phyloP scores from a whole-genome alignment of 2,329 filamentous ascomycete species.

The Fusarium newnesense region DNA sequence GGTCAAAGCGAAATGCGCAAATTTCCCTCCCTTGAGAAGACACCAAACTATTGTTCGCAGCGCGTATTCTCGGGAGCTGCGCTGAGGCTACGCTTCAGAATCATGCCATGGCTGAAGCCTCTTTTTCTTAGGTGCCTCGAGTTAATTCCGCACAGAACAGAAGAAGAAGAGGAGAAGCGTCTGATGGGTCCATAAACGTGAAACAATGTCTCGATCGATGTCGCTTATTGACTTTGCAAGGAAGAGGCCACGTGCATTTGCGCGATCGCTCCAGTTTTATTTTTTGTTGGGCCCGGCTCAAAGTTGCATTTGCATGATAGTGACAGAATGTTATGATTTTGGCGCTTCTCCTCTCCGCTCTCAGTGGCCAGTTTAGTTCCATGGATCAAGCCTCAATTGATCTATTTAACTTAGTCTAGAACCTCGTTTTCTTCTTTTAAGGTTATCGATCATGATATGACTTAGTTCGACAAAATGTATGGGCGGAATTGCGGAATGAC shows the following conservation, averaged over 20 bases:
- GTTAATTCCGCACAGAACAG: background rate
- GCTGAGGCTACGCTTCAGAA: background rate
- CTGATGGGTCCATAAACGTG: background rate
- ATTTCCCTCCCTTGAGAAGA: background rate
- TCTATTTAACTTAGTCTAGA: background rate
- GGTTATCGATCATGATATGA: background rate
- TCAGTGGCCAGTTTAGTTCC: background rate
- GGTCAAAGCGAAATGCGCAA: conserved; percentile 8
- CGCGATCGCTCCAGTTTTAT: conserved; percentile 6
- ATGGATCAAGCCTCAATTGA: background rate
- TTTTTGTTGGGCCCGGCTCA: background rate
- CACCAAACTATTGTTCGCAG: background rate
- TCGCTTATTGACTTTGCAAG: conserved; percentile 26
- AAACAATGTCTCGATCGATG: conserved; percentile 17
- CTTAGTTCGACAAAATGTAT: background rate
- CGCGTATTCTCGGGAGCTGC: background rate
- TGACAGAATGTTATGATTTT: background rate
- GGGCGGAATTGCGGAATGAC: background rate
- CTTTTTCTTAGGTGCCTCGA: background rate
- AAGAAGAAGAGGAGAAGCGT: background rate
- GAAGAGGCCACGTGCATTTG: conserved; percentile 10
- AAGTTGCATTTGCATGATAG: background rate
- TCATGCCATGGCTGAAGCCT: background rate
- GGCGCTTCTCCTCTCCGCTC: background rate
- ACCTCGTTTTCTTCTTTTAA: too few relatives aligned